Conservation (phyloP, 306 rosid genomes). For the Dicorynia guianensis region DNA sequence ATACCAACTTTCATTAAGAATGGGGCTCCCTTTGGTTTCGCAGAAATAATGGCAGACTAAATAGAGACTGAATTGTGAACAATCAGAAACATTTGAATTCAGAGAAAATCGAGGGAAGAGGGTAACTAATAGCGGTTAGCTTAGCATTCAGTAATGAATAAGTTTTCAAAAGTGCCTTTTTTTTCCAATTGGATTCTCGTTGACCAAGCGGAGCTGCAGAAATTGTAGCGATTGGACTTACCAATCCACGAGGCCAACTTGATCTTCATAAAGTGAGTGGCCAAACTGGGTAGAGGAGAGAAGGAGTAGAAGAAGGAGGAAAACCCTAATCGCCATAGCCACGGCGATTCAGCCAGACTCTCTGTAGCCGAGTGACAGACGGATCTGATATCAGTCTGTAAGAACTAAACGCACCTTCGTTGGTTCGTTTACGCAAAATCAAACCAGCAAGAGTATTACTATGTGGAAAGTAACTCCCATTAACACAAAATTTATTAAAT, state of each 20-base stretch:
- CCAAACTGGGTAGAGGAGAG: slow-evolving; percentile 42
- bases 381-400: slow-evolving; percentile 55
- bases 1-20: not conserved
- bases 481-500: too few relatives aligned
- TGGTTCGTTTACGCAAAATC: too few relatives aligned
- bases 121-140: not conserved
- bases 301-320: slow-evolving; percentile 49
- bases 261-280: slow-evolving; percentile 86
- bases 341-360: slow-evolving; percentile 58
- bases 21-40: too few relatives aligned
- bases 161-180: not conserved
- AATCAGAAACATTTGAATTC: slow-evolving; percentile 15
- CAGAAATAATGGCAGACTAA: too few relatives aligned
- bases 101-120: not conserved
- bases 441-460: too few relatives aligned
- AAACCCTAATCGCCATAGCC: slow-evolving; percentile 76
- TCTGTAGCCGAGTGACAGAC: slow-evolving; percentile 14
- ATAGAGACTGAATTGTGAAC: not conserved
- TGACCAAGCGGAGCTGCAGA: slow-evolving; percentile 14
- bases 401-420: not conserved
- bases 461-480: too few relatives aligned
- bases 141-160: not conserved
- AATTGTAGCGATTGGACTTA: slow-evolving; percentile 45
- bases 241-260: slow-evolving; percentile 98
- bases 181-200: too few relatives aligned